Conservation (phyloP, 768 basidiomycete species). For the Kwoniella dendrophila region DNA sequence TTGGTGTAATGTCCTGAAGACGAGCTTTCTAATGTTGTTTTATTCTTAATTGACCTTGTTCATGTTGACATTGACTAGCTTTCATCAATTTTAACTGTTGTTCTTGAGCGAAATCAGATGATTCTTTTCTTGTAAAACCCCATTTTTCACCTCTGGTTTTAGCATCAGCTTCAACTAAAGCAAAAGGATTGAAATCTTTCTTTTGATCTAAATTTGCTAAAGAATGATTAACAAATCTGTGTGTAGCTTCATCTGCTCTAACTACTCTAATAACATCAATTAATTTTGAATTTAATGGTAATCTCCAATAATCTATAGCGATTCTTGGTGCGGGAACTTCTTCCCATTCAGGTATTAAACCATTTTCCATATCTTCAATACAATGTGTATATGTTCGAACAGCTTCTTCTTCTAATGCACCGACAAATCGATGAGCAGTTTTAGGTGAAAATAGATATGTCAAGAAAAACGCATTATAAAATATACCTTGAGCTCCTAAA, state of each 20-base stretch:
- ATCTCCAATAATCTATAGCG: slow-evolving; percentile 85
- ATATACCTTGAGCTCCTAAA: slow-evolving; percentile 80
- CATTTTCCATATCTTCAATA: slow-evolving; percentile 71
- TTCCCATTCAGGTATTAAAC: slow-evolving; percentile 60
- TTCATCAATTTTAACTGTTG: slow-evolving; percentile 46
- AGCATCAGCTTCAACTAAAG: slow-evolving; percentile 85
- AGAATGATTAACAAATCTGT: slow-evolving; percentile 92
- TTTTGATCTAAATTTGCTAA: slow-evolving; percentile 78
- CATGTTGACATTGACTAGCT: too few species aligned
- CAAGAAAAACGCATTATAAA: slow-evolving; percentile 63
- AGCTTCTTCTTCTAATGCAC: slow-evolving; percentile 91
- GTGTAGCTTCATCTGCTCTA: slow-evolving; percentile 87
- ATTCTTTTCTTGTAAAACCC: slow-evolving; percentile 59
- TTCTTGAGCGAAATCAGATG: slow-evolving; percentile 52
- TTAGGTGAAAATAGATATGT: slow-evolving; percentile 63
- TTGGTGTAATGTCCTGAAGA: too few species aligned
- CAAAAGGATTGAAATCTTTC: slow-evolving; percentile 72
- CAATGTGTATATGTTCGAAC: slow-evolving; percentile 85
- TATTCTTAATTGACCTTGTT: too few species aligned
- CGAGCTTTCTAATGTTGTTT: too few species aligned
- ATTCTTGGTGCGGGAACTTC: slow-evolving; percentile 78
- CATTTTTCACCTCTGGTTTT: slow-evolving; percentile 73
- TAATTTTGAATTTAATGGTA: slow-evolving; percentile 56
- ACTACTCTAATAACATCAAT: slow-evolving; percentile 89
- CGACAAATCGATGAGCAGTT: slow-evolving; percentile 80